Percentiles rank a stretch among this genome's conserved stretches.
Conservation (phyloP, 352 stramenopile genomes). For the Phytophthora idaei region DNA sequence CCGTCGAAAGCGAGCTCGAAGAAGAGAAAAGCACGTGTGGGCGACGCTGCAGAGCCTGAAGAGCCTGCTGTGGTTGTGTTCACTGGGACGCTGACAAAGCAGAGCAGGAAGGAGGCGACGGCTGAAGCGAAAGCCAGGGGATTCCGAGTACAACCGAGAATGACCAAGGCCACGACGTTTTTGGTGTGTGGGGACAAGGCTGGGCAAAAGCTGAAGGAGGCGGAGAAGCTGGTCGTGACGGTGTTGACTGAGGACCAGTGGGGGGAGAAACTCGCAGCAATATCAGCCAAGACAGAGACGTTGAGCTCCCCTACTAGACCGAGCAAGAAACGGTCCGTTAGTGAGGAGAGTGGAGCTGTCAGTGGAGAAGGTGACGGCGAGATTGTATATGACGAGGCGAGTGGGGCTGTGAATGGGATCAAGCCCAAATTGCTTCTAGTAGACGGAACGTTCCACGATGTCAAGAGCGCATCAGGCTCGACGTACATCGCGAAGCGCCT, state of each 20-base stretch:
- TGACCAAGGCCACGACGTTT: constrained; percentile 51
- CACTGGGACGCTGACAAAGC: constrained; percentile 40
- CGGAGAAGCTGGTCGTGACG: constrained; percentile 44
- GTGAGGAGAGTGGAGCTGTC: constrained; percentile 20
- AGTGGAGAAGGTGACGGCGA: constrained; percentile 9
- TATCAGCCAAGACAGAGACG: neutral
- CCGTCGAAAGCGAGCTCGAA: neutral
- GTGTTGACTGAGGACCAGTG: constrained; percentile 54
- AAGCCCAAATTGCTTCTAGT: constrained; percentile 41
- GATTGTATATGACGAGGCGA: constrained; percentile 47
- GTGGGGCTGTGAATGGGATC: constrained; percentile 48
- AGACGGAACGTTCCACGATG: constrained; percentile 49
- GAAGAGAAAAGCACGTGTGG: constrained; percentile 23
- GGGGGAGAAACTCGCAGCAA: constrained; percentile 23
- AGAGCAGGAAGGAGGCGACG: constrained; percentile 52
- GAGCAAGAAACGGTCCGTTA: constrained; percentile 18
- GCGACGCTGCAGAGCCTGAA: neutral
- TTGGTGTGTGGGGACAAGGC: constrained; percentile 59
- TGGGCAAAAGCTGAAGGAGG: constrained; percentile 51
- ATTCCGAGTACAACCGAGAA: constrained; percentile 40
- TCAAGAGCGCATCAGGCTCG: constrained; percentile 59
- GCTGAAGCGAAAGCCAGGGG: constrained; percentile 38
- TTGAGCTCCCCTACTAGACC: constrained; percentile 1
- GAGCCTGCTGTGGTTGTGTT: constrained; percentile 26
- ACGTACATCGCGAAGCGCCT: constrained; percentile 61